Conservation (phyloP, 495 filamentous ascomycete species). For the Letharia columbiana region DNA sequence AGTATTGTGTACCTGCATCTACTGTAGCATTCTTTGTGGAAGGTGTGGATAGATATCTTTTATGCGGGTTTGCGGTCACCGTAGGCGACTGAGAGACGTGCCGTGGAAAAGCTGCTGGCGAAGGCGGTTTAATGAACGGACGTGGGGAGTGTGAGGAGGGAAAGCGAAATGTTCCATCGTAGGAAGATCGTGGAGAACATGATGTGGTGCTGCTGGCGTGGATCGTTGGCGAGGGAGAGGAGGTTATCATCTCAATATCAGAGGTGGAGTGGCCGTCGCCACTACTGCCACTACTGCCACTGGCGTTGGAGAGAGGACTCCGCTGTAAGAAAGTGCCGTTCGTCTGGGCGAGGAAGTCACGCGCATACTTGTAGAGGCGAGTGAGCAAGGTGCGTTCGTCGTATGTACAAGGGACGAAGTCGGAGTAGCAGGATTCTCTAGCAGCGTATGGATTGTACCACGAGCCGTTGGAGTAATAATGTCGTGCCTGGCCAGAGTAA, state of each 20-base stretch:
- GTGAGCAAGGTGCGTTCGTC: conserved; percentile 26
- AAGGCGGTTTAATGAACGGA: conserved; percentile 26
- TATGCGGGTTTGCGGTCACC: conserved; percentile 11
- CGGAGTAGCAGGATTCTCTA: conserved; percentile 23
- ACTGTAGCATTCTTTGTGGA: conserved; percentile 20
- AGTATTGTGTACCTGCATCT: conserved; percentile 50
- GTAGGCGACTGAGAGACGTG: conserved; percentile 21
- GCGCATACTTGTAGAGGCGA: conserved; percentile 28
- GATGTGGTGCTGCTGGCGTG: conserved; percentile 24
- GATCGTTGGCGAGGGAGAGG: conserved; percentile 28
- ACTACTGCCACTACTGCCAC: conserved; percentile 15
- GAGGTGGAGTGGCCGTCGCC: conserved; percentile 15
- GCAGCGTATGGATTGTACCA: conserved; percentile 22
- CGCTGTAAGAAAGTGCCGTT: conserved; percentile 22
- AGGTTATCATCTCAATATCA: conserved; percentile 30
- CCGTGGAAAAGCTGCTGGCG: conserved; percentile 23
- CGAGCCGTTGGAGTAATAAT: conserved; percentile 20
- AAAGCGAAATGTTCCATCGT: conserved; percentile 27
- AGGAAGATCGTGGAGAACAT: conserved; percentile 18
- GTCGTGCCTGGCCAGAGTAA: conserved; percentile 6
- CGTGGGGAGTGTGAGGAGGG: conserved; percentile 23
- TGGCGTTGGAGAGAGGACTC: conserved; percentile 15
- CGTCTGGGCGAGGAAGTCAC: conserved; percentile 25
- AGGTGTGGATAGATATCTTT: conserved; percentile 19
- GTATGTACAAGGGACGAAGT: conserved; percentile 27